Base-by-base conservation (phyloP, 352 stramenopile species). In the Pythium utonaiense region DNA sequence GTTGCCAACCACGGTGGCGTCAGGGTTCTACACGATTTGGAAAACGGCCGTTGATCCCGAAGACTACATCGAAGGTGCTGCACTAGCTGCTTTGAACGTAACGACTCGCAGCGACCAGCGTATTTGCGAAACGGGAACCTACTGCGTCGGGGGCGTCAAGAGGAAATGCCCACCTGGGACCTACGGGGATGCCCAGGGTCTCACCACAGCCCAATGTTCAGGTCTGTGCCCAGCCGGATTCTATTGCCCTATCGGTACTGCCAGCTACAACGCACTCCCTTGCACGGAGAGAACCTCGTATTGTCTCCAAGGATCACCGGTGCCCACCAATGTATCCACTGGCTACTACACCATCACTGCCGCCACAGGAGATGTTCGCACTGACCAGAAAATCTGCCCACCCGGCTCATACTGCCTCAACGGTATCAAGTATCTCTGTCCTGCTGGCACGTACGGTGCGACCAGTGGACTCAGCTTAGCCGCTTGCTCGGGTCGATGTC, bases 21-120 rank as follows among this genome's bases (percentile, higher is more conserved):
- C 44, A 30, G 78, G 83, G 4, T 88, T 74, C 53, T 90, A 92
- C 60, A 88, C 83, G 7, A 87, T 72, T 5, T 80, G 76, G 62
- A 69, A 66, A 38, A 24, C 40, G 12, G 66, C 62, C 8, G 42
- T 45, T 4, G 68, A 56, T 6, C 59, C 65, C n/a, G 56, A 80
- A 27, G 56, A 63, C 28, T 88, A 88, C 42, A 25, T 88, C 33
- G 74, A 84, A 3, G 74, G 73, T 6, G 57, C 64, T 3, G 9
- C 24, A 0, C 65, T 86, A 19, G 76, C 74, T 5, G 10, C 30
- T 6, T 38, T 49, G n/a, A 75, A 82, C 44, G 56, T 70, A 61
- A 79, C 69, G 0, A 88, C 69, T 28, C 71, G 83, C 47, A 68
- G 60, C 1, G 54, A 66, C 34, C 77, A 91, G 31, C 60, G 56